These are phyloP conservation scores for Salix exigua DNA, from an alignment of 345 rosid species.

Conservation along the genomic window DNA sequence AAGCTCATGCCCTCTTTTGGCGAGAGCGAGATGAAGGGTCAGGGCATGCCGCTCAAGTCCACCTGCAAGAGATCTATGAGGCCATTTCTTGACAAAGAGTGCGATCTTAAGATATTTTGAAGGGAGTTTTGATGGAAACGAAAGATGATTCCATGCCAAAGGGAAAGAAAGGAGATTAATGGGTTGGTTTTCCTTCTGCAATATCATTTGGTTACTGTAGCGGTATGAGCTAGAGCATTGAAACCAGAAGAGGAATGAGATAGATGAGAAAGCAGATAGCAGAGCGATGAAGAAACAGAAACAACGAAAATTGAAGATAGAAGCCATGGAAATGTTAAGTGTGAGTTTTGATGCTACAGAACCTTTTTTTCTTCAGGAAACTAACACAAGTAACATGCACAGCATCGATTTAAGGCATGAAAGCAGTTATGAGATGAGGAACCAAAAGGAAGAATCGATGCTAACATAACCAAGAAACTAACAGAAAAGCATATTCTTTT, in stretches of 20 bases:
- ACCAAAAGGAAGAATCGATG: neutral
- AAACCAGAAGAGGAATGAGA: slow-evolving; percentile 52
- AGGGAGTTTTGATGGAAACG: slow-evolving; percentile 39
- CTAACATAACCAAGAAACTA: neutral
- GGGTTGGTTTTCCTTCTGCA: slow-evolving; percentile 29
- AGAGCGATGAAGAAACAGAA: slow-evolving; percentile 41
- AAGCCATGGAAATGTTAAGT: slow-evolving; percentile 42
- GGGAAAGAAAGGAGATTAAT: slow-evolving; percentile 57
- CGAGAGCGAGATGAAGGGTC: slow-evolving; percentile 79
- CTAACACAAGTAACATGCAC: slow-evolving; percentile 7
- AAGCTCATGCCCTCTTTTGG: slow-evolving; percentile 78
- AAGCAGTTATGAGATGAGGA: neutral
- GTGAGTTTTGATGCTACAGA: neutral
- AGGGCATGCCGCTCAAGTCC: slow-evolving; percentile 87
- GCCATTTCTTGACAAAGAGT: slow-evolving; percentile 86
- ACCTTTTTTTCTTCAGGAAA: neutral
- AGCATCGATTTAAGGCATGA: slow-evolving; percentile 1
- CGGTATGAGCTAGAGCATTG: slow-evolving; percentile 43
- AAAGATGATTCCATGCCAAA: slow-evolving; percentile 73
- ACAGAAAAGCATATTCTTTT: neutral
- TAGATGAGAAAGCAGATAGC: slow-evolving; percentile 49
- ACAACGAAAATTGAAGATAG: slow-evolving; percentile 43
- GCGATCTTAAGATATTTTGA: slow-evolving; percentile 61
- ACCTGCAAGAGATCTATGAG: slow-evolving; percentile 73
- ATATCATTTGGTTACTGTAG: slow-evolving; percentile 21